A percentile compares a stretch with the other conserved stretches of the same genome.
These are phyloP conservation scores for Salvia sclarea DNA, from an alignment of 305 asterid species.

Conservation along the genomic window DNA sequence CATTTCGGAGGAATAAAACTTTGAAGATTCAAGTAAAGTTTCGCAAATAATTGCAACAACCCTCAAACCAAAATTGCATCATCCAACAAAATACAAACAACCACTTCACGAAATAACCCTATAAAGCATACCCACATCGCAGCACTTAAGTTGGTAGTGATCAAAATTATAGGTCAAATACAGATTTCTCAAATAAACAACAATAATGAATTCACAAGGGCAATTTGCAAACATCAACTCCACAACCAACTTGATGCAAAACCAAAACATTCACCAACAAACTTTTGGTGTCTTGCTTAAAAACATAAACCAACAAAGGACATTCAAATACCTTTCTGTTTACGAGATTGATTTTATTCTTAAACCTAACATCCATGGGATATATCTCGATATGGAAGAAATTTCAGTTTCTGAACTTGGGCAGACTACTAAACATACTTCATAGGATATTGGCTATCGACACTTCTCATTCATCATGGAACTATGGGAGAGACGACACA, in stretches of 20 bases:
- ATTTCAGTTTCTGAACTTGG: conserved; percentile 28
- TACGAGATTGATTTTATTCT: conserved; percentile 40
- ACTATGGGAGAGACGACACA: conserved; percentile 29
- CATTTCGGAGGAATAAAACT: conserved; percentile 18
- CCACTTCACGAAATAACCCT: not conserved
- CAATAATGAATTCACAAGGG: not conserved
- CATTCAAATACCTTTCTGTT: conserved; percentile 25
- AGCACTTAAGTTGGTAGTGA: not conserved
- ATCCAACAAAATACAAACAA: not conserved
- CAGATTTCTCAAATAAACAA: not conserved
- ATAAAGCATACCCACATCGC: not conserved
- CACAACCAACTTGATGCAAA: conserved; percentile 1
- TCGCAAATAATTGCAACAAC: not conserved
- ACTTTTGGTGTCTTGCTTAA: conserved; percentile 3
- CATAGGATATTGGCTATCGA: conserved; percentile 28
- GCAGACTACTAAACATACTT: conserved; percentile 34
- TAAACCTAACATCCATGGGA: conserved; percentile 32
- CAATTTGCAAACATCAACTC: conserved; percentile 8
- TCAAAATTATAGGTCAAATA: not conserved
- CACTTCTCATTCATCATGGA: conserved; percentile 41
- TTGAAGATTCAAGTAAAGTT: not conserved
- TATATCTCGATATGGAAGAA: conserved; percentile 10
- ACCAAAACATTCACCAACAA: not conserved
- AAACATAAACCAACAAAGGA: conserved; percentile 26
- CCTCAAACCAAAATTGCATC: not conserved